Base-by-base conservation (phyloP, 2,329 filamentous ascomycete genomes). In the Pseudogymnoascus sp. region DNA sequence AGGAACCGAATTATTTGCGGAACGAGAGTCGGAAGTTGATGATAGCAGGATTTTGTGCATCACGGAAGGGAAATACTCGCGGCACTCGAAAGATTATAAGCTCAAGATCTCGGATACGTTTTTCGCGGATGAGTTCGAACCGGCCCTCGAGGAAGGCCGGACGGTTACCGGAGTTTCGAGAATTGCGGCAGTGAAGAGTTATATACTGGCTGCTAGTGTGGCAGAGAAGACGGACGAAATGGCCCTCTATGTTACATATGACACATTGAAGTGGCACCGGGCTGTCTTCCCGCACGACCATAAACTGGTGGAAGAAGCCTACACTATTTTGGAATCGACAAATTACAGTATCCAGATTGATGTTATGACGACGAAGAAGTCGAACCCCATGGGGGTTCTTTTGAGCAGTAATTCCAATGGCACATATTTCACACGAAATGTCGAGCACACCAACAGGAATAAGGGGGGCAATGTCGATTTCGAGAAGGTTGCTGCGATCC, bases 311-410 rank as follows among this genome's bases (percentile, higher is more conserved):
- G 89, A 96, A 73, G 85, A 93, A 73, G 91, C 90, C 2, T 99
- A 97, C 75, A 99, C 95, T 0, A 84, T 99, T 59, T 82, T 99
- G 42, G 93, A 97, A 77, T 95, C 93, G 71, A 97, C 95, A 44
- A 93, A 96, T 73, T 97, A 99, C 79, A 97, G 93, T 78, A 92
- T 99, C 69, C 93, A 97, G 76, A 87, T 99, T 63, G 93, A 97
- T 75, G 93, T 97, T 67, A 87, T 93, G 83, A 91, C 88, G 1
- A 80, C 80, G 40, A 79, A 78, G 50, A 82, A 82, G 11, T 83
- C 82, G 1, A 84, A 83, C 38, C 84, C 88, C 0, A 93, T 96
- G 84, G 96, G 95, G 35, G 87, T 89, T 10, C 81, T 99, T 64
- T 93, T 97, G 72, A 96, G 92, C 5, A 97, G 93, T 73, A 99